phyloP scores from a whole-genome alignment of 345 rosid species.

The Excoecaria cochinchinensis region DNA sequence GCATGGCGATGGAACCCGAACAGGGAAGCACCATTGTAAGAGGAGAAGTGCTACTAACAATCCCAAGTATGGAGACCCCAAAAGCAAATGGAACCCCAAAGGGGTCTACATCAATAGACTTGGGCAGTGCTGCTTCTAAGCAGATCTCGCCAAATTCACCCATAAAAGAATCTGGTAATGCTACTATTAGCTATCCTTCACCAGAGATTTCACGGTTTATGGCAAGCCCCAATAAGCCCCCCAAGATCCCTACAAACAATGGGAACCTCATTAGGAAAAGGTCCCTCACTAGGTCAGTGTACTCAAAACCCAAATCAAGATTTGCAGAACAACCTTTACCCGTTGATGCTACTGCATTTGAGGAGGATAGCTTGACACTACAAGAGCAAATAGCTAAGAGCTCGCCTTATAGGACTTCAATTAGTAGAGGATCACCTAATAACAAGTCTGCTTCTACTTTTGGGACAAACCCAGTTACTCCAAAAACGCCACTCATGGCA shows the following conservation, averaged over 20 bases:
- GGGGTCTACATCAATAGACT: conserved; percentile 28
- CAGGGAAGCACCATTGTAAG: conserved; percentile 28
- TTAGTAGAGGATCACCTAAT: conserved; percentile 48
- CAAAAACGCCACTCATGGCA: conserved; percentile 37
- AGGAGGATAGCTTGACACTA: conserved; percentile 34
- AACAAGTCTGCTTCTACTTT: conserved; percentile 33
- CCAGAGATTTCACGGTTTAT: conserved; percentile 47
- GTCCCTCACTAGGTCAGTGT: conserved; percentile 53
- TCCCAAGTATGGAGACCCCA: conserved; percentile 41
- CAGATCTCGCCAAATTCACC: conserved; percentile 22
- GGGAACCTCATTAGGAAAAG: conserved; percentile 46
- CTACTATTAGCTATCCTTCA: conserved; percentile 38
- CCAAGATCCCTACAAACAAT: conserved; percentile 41
- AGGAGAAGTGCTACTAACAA: conserved; percentile 52
- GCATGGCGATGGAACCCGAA: conserved; percentile 38
- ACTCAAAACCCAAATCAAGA: conserved; percentile 80
- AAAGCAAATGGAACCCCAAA: conserved; percentile 23
- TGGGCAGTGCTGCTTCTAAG: conserved; percentile 2
- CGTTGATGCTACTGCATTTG: conserved; percentile 35
- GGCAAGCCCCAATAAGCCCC: conserved; percentile 58
- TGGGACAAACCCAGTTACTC: conserved; percentile 36
- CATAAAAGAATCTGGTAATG: conserved; percentile 9
- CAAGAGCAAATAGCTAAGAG: conserved; percentile 37
- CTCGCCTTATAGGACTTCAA: conserved; percentile 41
- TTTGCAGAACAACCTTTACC: conserved; percentile 61